Evolutionary conservation across 23 red algal species (phyloP).

Genomic region (Gracilaria gracilis): DNA sequence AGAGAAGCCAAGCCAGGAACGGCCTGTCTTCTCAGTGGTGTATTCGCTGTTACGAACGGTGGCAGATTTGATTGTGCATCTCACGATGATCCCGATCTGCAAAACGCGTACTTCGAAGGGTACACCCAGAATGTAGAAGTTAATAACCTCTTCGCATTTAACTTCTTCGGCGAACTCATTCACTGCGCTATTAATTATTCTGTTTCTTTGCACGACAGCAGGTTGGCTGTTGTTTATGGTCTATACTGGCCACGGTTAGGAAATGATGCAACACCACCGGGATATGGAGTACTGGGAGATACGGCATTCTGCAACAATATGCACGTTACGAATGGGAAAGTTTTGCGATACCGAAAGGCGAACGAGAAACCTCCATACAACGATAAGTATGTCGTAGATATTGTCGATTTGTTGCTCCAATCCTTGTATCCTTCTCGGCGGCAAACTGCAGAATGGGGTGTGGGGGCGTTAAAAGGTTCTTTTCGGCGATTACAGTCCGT

Average conservation of each 20-base stretch:
- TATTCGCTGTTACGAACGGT: not conserved
- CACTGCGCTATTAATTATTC: not conserved
- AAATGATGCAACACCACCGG: not conserved
- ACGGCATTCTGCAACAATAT: not conserved
- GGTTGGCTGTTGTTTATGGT: not conserved
- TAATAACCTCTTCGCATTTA: constrained; percentile 2
- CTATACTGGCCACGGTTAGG: not conserved
- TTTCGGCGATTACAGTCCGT: not conserved
- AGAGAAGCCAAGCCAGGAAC: not conserved
- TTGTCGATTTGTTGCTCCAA: not conserved
- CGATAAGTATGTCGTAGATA: not conserved
- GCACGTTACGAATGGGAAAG: not conserved
- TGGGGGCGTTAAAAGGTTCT: not conserved
- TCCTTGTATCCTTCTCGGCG: not conserved
- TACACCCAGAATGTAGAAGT: not conserved
- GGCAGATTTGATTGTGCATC: not conserved
- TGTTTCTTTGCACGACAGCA: not conserved
- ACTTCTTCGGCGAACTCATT: constrained; percentile 4
- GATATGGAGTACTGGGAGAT: not conserved
- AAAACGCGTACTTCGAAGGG: constrained; percentile 1
- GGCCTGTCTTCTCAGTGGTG: not conserved
- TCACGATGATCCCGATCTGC: not conserved
- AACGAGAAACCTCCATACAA: not conserved
- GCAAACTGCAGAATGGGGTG: constrained; percentile 8
- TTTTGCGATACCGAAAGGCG: not conserved